phyloP scores from a whole-genome alignment of 306 rosid species.

The cucumber (Cucumis sativus) region DNA sequence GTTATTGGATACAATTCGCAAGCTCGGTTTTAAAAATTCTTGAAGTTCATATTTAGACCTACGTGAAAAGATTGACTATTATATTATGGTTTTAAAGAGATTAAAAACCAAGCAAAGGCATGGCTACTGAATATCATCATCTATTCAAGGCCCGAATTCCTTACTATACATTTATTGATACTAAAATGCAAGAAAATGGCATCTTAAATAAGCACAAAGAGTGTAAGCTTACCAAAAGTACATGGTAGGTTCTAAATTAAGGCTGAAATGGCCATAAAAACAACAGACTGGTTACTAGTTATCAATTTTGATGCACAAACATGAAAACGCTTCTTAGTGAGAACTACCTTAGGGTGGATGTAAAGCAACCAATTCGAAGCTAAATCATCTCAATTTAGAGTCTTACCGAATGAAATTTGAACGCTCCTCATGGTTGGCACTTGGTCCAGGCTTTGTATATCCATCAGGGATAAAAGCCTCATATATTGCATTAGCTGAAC shows the following conservation, averaged over 20 bases:
- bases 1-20: conserved; percentile 56
- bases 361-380: background rate
- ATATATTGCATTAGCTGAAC: conserved; percentile 83
- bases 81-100: background rate
- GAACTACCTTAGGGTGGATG: background rate
- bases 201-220: background rate
- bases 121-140: background rate
- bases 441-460: conserved; percentile 56
- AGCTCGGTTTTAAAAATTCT: conserved; percentile 81
- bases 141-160: background rate
- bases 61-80: conserved; percentile 13
- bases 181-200: background rate
- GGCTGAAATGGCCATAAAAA: background rate
- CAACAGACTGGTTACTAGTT: background rate
- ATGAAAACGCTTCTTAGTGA: background rate
- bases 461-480: conserved; percentile 90
- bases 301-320: background rate
- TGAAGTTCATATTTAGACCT: conserved; percentile 89
- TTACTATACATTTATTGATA: background rate
- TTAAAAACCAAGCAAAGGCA: background rate
- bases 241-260: background rate
- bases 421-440: conserved; percentile 67
- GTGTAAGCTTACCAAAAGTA: background rate
- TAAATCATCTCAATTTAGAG: background rate
- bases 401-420: conserved; percentile 65